Evolutionary conservation across 2,329 filamentous ascomycete genomes (phyloP), one percentile per base, ranked within the genome.

Genomic region (Didymella glomerata): DNA sequence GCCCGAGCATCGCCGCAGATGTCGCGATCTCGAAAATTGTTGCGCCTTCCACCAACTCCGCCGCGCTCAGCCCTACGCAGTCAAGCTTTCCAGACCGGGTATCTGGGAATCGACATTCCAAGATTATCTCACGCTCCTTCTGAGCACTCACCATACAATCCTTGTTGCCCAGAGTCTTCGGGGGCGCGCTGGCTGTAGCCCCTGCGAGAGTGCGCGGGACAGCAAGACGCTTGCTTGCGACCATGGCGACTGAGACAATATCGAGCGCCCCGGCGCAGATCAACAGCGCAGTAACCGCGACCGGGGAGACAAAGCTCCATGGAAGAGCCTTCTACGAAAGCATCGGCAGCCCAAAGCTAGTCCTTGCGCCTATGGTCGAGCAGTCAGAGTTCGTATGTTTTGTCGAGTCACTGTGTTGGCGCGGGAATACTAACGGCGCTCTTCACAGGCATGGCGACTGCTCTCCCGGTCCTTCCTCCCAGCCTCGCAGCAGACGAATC

Each of bases 361-460:
- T 99, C 28, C 85, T 99, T 54, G 95, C 95, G 32, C 95, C 95
- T 34, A 99, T 99, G 95, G 95, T 99, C 22, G 94, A 99, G 74
- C 92, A 97, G 77, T 97, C 93, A 30, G 95, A 99, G 82, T 97
- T 98, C 81, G 93, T 97, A 82, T 66, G 89, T 72, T 82, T 62
- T 57, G 50, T 63, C 52, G 41, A 47, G 48, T 46, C 22, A 30
- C 28, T 10, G n/a, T 28, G 25, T 13, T 16, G 24, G 11, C 16
- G 18, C 18, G 3, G 14, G 24, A 24, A 2, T 27, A 54, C 68
- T 71, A 27, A 70, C 47, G 28, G 18, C 8, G 14, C 22, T 28
- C 8, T 27, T 4, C 13, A 5, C 65, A 97, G 93, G 95, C 94
- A 70, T 99, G 95, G 95, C 91, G 95, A 69, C 89, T 97, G 84